Percentiles rank a stretch among this genome's conserved stretches.
These are phyloP conservation scores for Apiotrichum domesticum DNA, from an alignment of 1,284 basidiomycete species.

Conservation along the genomic window DNA sequence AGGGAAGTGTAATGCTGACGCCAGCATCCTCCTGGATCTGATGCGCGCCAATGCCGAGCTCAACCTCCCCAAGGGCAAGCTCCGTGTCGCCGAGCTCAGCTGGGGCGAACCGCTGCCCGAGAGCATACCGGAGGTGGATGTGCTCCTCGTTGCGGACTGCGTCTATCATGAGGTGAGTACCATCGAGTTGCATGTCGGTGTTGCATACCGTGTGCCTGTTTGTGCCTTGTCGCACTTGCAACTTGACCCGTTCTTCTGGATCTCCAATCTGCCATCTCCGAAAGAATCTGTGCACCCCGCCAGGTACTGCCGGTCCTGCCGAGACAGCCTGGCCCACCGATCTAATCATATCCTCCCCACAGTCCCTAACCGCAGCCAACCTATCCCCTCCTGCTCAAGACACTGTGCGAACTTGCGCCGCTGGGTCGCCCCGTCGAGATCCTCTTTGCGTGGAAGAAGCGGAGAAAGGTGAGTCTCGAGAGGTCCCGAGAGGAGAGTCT, in stretches of 20 bases:
- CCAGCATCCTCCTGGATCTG: conserved; percentile 64
- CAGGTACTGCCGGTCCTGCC: neutral
- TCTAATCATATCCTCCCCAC: neutral
- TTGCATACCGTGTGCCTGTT: too few relatives aligned
- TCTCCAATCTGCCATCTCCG: too few relatives aligned
- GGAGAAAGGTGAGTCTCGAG: conserved; percentile 62
- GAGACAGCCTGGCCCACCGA: neutral
- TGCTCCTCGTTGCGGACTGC: conserved; percentile 83
- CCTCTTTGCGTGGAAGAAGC: conserved; percentile 88
- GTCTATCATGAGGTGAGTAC: conserved; percentile 71
- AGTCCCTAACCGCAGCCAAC: conserved; percentile 53
- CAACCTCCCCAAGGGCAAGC: conserved; percentile 51
- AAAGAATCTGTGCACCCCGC: too few relatives aligned
- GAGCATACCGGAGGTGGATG: conserved; percentile 23
- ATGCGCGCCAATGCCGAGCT: conserved; percentile 65
- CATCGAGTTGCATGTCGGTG: too few relatives aligned
- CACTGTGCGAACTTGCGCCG: conserved; percentile 60
- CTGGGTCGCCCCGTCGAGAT: conserved; percentile 57
- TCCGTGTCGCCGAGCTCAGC: conserved; percentile 65
- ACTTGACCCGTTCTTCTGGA: too few relatives aligned
- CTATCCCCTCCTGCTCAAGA: conserved; percentile 78
- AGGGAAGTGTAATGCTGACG: conserved; percentile 3
- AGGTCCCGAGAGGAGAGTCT: neutral
- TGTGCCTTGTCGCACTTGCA: too few relatives aligned
- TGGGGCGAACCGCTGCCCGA: conserved; percentile 51